phyloP scores from a whole-genome alignment of 495 filamentous ascomycete genomes.

The Pyrenula aspistea region DNA sequence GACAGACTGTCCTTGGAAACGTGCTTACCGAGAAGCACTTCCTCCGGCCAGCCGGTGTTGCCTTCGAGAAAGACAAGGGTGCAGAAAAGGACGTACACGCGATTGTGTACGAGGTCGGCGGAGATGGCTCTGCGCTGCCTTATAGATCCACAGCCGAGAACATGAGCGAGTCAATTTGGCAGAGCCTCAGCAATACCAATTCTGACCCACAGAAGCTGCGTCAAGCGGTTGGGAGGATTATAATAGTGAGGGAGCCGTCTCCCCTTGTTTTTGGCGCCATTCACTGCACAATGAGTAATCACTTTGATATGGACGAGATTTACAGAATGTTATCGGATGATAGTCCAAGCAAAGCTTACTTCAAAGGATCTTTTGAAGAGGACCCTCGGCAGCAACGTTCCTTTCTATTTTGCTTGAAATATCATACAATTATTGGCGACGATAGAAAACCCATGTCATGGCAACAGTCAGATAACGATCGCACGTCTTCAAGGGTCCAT shows the following conservation, averaged over 20 bases:
- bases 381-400: conserved; percentile 24
- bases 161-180: conserved; percentile 27
- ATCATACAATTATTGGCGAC: conserved; percentile 35
- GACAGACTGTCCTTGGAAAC: conserved; percentile 18
- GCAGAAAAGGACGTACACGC: conserved; percentile 29
- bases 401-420: conserved; percentile 45
- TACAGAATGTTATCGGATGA: conserved; percentile 27
- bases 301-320: conserved; percentile 42
- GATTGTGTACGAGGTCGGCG: conserved; percentile 36
- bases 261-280: conserved; percentile 37
- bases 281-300: conserved; percentile 31
- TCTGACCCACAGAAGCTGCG: conserved; percentile 13
- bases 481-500: conserved; percentile 18
- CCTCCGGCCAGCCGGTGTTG: conserved; percentile 8
- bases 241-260: conserved; percentile 37
- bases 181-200: conserved; percentile 16
- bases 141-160: conserved; percentile 16
- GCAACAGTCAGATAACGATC: conserved; percentile 29
- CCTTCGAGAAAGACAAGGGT: conserved; percentile 13
- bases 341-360: conserved; percentile 18
- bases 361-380: conserved; percentile 25
- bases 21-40: conserved; percentile 21
- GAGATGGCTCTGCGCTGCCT: conserved; percentile 21
- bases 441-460: conserved; percentile 35
- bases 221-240: conserved; percentile 36